These are phyloP conservation scores for Grosmannia huntii DNA, from an alignment of 2,329 filamentous ascomycete genomes.

Conservation along the genomic window DNA sequence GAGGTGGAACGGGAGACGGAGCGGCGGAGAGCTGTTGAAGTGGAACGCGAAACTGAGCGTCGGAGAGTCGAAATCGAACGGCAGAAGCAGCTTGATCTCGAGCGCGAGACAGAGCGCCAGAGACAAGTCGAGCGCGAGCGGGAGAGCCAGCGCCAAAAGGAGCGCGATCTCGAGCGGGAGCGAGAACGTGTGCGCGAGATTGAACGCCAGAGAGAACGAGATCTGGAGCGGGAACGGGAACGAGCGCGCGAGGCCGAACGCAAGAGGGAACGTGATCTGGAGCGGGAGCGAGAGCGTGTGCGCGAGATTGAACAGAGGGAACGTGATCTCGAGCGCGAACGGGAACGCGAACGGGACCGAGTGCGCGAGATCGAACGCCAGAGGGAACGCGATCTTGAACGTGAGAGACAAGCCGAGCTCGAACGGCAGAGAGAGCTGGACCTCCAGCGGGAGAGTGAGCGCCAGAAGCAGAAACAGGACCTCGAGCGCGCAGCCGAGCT, in stretches of 20 bases:
- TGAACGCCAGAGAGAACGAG: neutral
- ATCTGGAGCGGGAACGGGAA: neutral
- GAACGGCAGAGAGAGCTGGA: neutral
- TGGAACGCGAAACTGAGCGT: neutral
- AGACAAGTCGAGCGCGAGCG: neutral
- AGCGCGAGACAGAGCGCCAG: neutral
- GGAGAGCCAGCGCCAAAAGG: conserved; percentile 2
- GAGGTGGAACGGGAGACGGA: neutral
- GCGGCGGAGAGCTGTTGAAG: too few relatives aligned
- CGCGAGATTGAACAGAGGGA: neutral
- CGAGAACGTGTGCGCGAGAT: neutral
- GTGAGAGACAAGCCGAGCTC: neutral
- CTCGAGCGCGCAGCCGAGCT: too few relatives aligned
- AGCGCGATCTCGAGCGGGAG: neutral
- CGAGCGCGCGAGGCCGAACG: neutral
- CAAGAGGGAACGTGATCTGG: neutral
- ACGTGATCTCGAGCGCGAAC: neutral
- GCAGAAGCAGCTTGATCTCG: neutral
- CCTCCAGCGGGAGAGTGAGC: neutral
- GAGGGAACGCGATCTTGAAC: neutral
- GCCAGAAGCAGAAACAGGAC: too few relatives aligned
- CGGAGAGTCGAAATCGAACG: neutral
- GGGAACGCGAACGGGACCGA: neutral
- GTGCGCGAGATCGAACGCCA: too few relatives aligned
- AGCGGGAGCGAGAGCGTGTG: neutral